Evolutionary conservation across 345 rosid species (phyloP).

Genomic region (Hirschfeldia incana): DNA sequence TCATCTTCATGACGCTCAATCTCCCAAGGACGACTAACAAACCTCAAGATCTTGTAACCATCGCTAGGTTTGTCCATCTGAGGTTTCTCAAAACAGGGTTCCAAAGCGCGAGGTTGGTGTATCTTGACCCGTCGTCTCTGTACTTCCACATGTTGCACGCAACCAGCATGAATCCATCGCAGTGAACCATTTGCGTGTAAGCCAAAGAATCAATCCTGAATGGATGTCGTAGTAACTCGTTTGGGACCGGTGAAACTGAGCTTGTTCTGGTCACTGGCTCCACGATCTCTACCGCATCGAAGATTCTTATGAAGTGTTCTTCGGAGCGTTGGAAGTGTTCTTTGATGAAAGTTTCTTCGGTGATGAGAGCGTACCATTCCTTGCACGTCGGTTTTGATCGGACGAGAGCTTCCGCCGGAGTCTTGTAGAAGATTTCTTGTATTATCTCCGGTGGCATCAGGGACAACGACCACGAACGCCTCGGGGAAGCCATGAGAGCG

Average conservation of each 20-base stretch:
- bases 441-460: neutral
- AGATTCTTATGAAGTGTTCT: neutral
- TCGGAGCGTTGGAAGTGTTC: neutral
- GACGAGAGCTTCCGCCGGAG: neutral
- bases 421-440: neutral
- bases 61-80: neutral
- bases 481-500: neutral
- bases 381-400: neutral
- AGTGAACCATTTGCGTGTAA: neutral
- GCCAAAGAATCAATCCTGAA: neutral
- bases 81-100: neutral
- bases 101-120: neutral
- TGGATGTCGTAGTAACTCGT: neutral
- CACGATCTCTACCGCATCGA: neutral
- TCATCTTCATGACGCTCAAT: neutral
- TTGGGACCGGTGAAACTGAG: neutral
- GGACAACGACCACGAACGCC: neutral
- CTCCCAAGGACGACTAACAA: neutral
- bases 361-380: neutral
- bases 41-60: neutral
- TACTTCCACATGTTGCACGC: neutral
- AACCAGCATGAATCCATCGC: neutral
- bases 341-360: neutral
- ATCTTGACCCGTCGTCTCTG: neutral
- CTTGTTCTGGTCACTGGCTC: neutral